Conservation (phyloP, 1,284 basidiomycete species). For the Lentinula novae-zelandiae region DNA sequence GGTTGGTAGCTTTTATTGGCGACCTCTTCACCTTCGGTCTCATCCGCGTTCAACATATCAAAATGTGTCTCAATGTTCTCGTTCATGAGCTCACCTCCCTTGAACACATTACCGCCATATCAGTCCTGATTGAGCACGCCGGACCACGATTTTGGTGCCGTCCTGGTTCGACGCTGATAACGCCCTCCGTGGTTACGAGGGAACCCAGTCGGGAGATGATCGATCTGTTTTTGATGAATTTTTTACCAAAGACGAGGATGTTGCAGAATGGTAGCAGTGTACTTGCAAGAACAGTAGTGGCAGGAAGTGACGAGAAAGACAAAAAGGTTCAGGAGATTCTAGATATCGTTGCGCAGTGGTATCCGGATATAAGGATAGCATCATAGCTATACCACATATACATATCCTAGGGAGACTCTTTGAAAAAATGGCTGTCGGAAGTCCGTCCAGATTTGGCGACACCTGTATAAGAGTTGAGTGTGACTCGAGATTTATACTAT, state of each 20-base stretch:
- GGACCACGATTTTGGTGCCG: slow-evolving; percentile 7
- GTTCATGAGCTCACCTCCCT: slow-evolving; percentile 22
- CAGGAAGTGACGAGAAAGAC: not conserved
- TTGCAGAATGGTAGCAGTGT: slow-evolving; percentile 6
- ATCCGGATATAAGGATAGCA: not conserved
- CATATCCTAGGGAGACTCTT: too few relatives aligned
- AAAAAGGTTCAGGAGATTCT: slow-evolving; percentile 2
- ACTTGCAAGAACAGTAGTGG: not conserved
- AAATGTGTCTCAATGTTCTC: slow-evolving; percentile 24
- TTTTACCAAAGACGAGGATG: not conserved
- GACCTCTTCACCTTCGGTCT: slow-evolving; percentile 27
- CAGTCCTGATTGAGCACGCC: slow-evolving; percentile 7
- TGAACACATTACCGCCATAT: slow-evolving; percentile 28
- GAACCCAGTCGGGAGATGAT: not conserved
- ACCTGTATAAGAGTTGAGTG: too few relatives aligned
- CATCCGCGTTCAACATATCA: slow-evolving; percentile 21
- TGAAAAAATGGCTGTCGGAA: too few relatives aligned
- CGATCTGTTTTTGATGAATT: not conserved
- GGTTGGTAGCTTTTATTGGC: slow-evolving; percentile 28
- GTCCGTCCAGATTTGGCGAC: too few relatives aligned
- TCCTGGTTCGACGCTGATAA: not conserved
- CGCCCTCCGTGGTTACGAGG: not conserved
- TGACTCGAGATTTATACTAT: too few relatives aligned
- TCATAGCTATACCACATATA: too few relatives aligned
- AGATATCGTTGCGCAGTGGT: slow-evolving; percentile 1